A percentile compares a stretch with the other conserved stretches of the same genome.
These are phyloP conservation scores for Aquanectria penicillioides DNA, from an alignment of 2,329 filamentous ascomycete species.

Conservation along the genomic window DNA sequence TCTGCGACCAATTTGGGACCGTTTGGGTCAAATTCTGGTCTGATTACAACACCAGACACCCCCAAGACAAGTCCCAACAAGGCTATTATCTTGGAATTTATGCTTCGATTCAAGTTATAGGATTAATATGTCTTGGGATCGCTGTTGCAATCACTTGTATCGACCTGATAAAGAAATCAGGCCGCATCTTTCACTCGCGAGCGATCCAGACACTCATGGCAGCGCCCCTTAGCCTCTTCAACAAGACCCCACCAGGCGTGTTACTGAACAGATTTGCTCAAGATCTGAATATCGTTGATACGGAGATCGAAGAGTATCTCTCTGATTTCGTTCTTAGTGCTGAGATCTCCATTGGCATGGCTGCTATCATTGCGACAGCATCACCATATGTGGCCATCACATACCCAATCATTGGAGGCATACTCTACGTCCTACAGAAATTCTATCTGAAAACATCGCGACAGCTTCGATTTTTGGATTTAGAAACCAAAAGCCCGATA, in stretches of 20 bases:
- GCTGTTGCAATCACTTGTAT: conserved; percentile 1
- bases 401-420: conserved; percentile 57
- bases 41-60: not conserved
- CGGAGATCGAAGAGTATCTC: no score
- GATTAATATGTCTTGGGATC: conserved; percentile 1
- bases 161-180: conserved; percentile 12
- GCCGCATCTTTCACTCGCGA: conserved; percentile 14
- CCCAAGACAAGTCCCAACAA: not conserved
- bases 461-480: conserved; percentile 66
- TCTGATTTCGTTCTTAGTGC: no score
- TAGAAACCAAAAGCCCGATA: conserved; percentile 66
- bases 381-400: conserved; percentile 55
- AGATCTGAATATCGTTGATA: conserved; percentile 51
- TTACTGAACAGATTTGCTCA: conserved; percentile 51
- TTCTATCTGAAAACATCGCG: conserved; percentile 69
- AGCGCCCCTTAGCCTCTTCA: conserved; percentile 46
- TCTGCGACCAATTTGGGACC: not conserved
- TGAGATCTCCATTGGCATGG: no score
- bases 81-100: conserved; percentile 28
- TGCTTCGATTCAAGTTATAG: conserved; percentile 15
- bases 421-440: conserved; percentile 61
- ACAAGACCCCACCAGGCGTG: conserved; percentile 44
- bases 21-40: conserved; percentile 34
- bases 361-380: conserved; percentile 44
- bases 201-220: conserved; percentile 19